Evolutionary conservation across 2,329 filamentous ascomycete genomes (phyloP).

Genomic region (Chalaropsis ovoidea): DNA sequence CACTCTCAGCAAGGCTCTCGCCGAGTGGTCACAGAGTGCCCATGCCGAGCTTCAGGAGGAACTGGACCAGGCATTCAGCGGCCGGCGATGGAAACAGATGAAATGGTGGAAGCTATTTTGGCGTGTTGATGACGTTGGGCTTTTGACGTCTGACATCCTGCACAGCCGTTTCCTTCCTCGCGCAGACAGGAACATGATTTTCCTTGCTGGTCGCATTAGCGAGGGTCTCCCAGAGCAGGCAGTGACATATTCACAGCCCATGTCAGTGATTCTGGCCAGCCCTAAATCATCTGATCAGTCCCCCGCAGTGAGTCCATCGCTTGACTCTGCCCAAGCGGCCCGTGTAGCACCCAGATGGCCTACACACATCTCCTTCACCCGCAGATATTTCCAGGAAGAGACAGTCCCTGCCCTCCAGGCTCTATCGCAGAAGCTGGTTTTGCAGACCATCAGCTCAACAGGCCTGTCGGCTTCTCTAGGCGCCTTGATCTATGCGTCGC

Average conservation of each 20-base stretch:
- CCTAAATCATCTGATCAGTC: not conserved
- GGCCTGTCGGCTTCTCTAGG: slow-evolving; percentile 49
- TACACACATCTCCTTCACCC: slow-evolving; percentile 59
- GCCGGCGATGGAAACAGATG: slow-evolving; percentile 67
- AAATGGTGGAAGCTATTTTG: slow-evolving; percentile 94
- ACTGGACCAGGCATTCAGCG: slow-evolving; percentile 65
- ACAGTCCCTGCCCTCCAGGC: slow-evolving; percentile 63
- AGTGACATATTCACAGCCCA: slow-evolving; percentile 34
- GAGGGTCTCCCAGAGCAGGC: slow-evolving; percentile 34
- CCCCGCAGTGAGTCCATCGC: not conserved
- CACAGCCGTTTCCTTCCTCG: slow-evolving; percentile 64
- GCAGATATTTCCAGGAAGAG: slow-evolving; percentile 54
- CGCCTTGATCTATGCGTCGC: slow-evolving; percentile 48
- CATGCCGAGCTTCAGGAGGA: slow-evolving; percentile 75
- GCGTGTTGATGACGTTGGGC: slow-evolving; percentile 82
- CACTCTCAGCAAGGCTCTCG: slow-evolving; percentile 46
- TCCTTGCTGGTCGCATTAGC: slow-evolving; percentile 65
- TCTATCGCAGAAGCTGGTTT: slow-evolving; percentile 60
- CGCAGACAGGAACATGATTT: slow-evolving; percentile 74
- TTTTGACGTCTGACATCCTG: slow-evolving; percentile 71
- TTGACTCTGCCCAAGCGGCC: not conserved
- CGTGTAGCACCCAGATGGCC: slow-evolving; percentile 49
- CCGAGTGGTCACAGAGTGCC: slow-evolving; percentile 65
- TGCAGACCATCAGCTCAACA: slow-evolving; percentile 66
- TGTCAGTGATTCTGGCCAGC: slow-evolving; percentile 26